Percentiles rank a stretch among this genome's conserved stretches.
These are phyloP conservation scores for Mrakia gelida DNA, from an alignment of 768 basidiomycete genomes.

Conservation along the genomic window DNA sequence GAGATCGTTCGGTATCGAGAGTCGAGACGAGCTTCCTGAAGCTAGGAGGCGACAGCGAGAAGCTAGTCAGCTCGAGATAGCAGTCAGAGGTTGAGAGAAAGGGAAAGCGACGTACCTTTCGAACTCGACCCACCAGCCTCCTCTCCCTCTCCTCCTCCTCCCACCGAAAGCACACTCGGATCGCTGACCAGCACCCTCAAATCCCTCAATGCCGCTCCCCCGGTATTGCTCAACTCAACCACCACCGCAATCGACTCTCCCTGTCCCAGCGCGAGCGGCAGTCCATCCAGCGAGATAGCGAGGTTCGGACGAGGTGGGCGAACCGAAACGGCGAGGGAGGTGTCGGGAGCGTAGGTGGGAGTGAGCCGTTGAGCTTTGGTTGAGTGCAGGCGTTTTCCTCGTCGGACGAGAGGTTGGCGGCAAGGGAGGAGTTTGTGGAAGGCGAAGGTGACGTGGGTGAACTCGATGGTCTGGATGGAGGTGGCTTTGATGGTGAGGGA, in stretches of 20 bases:
- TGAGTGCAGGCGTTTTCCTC: slow-evolving; percentile 71
- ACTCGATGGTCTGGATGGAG: slow-evolving; percentile 47
- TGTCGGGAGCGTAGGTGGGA: slow-evolving; percentile 68
- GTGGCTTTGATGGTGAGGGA: slow-evolving; percentile 4
- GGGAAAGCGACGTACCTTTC: neutral
- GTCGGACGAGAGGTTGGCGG: slow-evolving; percentile 61
- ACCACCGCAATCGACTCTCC: slow-evolving; percentile 47
- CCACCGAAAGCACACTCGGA: slow-evolving; percentile 12
- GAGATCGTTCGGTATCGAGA: slow-evolving; percentile 55
- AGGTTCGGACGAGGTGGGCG: slow-evolving; percentile 64
- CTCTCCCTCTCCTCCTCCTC: neutral
- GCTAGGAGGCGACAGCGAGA: neutral
- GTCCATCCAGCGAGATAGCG: slow-evolving; percentile 38
- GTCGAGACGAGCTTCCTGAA: neutral
- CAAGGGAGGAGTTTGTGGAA: slow-evolving; percentile 60
- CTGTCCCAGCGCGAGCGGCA: slow-evolving; percentile 33
- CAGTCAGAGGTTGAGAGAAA: too few species aligned
- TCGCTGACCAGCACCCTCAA: slow-evolving; percentile 30
- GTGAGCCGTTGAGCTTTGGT: slow-evolving; percentile 65
- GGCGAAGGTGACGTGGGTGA: slow-evolving; percentile 60
- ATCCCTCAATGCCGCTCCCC: slow-evolving; percentile 14
- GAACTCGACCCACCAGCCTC: neutral
- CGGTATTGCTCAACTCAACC: slow-evolving; percentile 31
- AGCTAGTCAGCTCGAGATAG: too few species aligned
- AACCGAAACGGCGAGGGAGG: slow-evolving; percentile 58